Conservation (phyloP, 805 yeast species). For the Wickerhamomyces bisporus region DNA sequence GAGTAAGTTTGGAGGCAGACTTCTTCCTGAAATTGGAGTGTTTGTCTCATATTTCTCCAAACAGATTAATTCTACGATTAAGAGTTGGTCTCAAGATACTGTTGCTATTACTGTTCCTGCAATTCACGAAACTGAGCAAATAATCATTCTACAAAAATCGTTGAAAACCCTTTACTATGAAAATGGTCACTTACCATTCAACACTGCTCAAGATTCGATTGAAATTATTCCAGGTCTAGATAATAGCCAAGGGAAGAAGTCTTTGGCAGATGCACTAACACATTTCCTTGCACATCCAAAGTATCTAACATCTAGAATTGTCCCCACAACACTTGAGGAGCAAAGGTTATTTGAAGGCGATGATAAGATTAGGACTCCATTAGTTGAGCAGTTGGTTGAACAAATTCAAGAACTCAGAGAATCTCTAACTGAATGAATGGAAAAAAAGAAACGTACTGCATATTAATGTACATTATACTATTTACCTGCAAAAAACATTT, state of each 20-base stretch:
- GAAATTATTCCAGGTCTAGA: slow-evolving; percentile 57
- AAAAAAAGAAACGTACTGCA: too few relatives aligned
- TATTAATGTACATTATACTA: slow-evolving; percentile 2
- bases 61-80: slow-evolving; percentile 60
- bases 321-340: slow-evolving; percentile 61
- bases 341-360: slow-evolving; percentile 50
- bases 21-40: slow-evolving; percentile 59
- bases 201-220: slow-evolving; percentile 16
- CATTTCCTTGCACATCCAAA: slow-evolving; percentile 84
- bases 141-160: slow-evolving; percentile 58
- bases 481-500: slow-evolving; percentile 17
- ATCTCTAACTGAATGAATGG: slow-evolving; percentile 22
- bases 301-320: slow-evolving; percentile 64
- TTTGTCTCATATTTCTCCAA: slow-evolving; percentile 58
- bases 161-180: slow-evolving; percentile 49
- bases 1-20: slow-evolving; percentile 55
- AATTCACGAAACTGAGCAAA: slow-evolving; percentile 62
- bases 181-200: slow-evolving; percentile 33
- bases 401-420: slow-evolving; percentile 52
- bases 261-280: slow-evolving; percentile 54
- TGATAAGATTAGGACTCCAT: slow-evolving; percentile 32
- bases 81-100: slow-evolving; percentile 63
- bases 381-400: slow-evolving; percentile 41
- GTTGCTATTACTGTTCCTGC: slow-evolving; percentile 42
- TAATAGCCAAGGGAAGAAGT: slow-evolving; percentile 50